These are phyloP conservation scores for Artomyces pyxidatus DNA, from an alignment of 768 basidiomycete genomes.

Conservation along the genomic window DNA sequence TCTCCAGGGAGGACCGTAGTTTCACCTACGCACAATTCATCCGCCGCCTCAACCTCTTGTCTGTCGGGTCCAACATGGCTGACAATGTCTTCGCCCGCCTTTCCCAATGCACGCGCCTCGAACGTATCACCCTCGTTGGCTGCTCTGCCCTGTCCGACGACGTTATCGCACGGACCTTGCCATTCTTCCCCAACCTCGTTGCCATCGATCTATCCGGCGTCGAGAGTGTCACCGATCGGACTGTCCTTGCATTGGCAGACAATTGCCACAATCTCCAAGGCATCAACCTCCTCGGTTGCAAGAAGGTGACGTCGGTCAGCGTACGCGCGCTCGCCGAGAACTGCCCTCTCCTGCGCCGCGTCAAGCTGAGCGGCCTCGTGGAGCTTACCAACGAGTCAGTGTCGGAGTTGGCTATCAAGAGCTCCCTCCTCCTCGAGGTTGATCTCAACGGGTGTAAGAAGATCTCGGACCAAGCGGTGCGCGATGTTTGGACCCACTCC, in stretches of 20 bases:
- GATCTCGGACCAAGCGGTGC: constrained; percentile 70
- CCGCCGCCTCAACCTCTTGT: constrained; percentile 83
- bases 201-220: constrained; percentile 83
- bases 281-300: constrained; percentile 84
- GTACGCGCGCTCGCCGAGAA: constrained; percentile 66
- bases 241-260: constrained; percentile 62
- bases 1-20: constrained; percentile 56
- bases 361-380: constrained; percentile 79
- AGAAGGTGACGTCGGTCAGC: constrained; percentile 67
- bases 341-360: constrained; percentile 75
- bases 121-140: constrained; percentile 82
- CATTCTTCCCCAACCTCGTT: constrained; percentile 66
- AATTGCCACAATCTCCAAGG: constrained; percentile 78
- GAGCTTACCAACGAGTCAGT: constrained; percentile 71
- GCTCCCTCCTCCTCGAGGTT: constrained; percentile 86
- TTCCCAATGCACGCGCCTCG: constrained; percentile 68
- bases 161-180: constrained; percentile 56
- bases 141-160: constrained; percentile 62
- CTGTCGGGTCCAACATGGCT: constrained; percentile 57
- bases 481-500: constrained; percentile 78
- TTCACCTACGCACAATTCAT: constrained; percentile 87
- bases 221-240: constrained; percentile 55
- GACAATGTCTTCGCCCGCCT: constrained; percentile 71
- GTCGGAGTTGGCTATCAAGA: constrained; percentile 64
- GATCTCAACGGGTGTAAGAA: constrained; percentile 81